Percentiles rank a stretch among this genome's conserved stretches.
phyloP scores from a whole-genome alignment of 2,329 filamentous ascomycete species.

The Aspergillus ibericus region DNA sequence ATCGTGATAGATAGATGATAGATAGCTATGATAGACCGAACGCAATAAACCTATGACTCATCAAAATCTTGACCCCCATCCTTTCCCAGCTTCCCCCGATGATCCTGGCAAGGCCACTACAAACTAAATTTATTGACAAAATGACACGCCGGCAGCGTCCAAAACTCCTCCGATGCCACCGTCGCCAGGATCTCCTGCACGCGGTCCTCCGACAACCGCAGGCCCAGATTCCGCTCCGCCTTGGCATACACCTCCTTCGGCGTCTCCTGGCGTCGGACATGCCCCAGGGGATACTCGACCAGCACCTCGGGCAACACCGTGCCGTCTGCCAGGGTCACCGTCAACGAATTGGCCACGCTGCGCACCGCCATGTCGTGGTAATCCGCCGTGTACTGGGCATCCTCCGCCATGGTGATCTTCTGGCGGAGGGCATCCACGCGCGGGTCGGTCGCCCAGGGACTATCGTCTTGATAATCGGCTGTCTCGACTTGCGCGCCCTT shows the following conservation, averaged over 20 bases:
- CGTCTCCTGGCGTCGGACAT: background rate
- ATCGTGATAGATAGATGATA: background rate
- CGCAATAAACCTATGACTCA: background rate
- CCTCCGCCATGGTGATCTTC: conserved; percentile 27
- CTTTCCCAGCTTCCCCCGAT: no score
- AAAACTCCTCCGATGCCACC: background rate
- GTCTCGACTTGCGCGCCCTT: conserved; percentile 28
- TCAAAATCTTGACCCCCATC: no score
- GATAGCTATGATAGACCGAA: background rate
- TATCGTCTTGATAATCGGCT: conserved; percentile 29
- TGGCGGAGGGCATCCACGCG: conserved; percentile 23
- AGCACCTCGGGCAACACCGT: background rate
- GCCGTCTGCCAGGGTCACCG: background rate
- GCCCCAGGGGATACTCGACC: background rate
- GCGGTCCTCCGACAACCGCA: background rate
- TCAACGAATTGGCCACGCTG: background rate
- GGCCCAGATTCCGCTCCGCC: background rate
- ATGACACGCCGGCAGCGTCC: background rate
- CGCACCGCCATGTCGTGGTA: conserved; percentile 25
- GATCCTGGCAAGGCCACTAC: background rate
- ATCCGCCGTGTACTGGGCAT: conserved; percentile 28
- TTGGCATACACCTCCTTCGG: background rate
- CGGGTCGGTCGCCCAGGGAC: conserved; percentile 23
- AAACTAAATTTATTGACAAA: background rate
- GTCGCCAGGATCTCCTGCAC: background rate